These are phyloP conservation scores for Daedaleopsis sinensis DNA, from an alignment of 768 basidiomycete species.

Conservation along the genomic window DNA sequence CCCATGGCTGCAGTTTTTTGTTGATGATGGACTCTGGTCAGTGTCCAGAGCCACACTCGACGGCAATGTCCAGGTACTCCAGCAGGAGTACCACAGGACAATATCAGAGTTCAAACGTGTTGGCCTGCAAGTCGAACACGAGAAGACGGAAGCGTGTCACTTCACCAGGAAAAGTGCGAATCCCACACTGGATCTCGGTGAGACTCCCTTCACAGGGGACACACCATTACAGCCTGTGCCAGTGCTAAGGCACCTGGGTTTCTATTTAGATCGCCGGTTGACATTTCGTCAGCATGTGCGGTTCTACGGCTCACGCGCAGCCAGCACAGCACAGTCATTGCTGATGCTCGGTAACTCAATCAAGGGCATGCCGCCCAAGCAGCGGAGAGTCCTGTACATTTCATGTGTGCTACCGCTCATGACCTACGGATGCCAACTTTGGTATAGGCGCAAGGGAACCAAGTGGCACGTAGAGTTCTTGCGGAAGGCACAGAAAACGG, in stretches of 20 bases:
- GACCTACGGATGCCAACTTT: conserved; percentile 22
- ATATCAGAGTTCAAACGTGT: too few relatives aligned
- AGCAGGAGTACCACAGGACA: too few relatives aligned
- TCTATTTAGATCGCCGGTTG: conserved; percentile 19
- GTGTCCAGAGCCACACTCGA: too few relatives aligned
- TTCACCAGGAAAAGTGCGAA: too few relatives aligned
- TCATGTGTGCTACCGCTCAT: conserved; percentile 21
- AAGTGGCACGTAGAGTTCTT: conserved; percentile 9
- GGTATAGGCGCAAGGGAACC: conserved; percentile 17
- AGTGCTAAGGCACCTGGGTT: conserved; percentile 17
- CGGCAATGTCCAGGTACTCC: too few relatives aligned
- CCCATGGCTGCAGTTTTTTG: too few relatives aligned
- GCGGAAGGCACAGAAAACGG: conserved; percentile 18
- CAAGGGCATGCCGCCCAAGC: conserved; percentile 15
- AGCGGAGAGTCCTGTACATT: conserved; percentile 21
- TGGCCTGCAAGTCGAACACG: too few relatives aligned
- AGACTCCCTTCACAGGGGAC: too few relatives aligned
- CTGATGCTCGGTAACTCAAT: conserved; percentile 23
- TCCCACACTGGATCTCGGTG: too few relatives aligned
- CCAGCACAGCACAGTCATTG: conserved; percentile 12
- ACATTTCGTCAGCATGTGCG: conserved; percentile 13
- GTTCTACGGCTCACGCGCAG: conserved; percentile 16
- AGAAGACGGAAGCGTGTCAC: too few relatives aligned
- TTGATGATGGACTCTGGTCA: too few relatives aligned
- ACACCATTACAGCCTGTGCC: too few relatives aligned